Evolutionary conservation across 1,139 yeast species (phyloP), one percentile per base, ranked within the genome.

Genomic region (Hyphopichia buzzinii): DNA sequence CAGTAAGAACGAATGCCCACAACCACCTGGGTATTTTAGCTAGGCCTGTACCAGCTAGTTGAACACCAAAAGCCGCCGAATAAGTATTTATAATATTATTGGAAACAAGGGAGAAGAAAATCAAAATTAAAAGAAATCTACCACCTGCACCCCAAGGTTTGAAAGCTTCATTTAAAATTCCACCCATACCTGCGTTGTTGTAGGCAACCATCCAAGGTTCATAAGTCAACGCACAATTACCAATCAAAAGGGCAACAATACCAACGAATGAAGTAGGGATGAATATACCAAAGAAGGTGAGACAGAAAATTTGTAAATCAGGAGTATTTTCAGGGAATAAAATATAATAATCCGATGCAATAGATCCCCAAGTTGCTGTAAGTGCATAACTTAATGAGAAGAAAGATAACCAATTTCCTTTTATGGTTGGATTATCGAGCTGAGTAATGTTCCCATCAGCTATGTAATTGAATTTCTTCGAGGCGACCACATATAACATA

Each of bases 11-110:
- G 3, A 46, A 34, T 0, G 58, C 57, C 62, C 63, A 57, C 17
- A 48, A 35, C 59, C 62, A 56, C 17, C 63, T 43, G 2, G 62
- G 62, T 14, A 56, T 43, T 7, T 36, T 22, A 1, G 51, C 56
- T 11, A 55, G 37, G 4, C 44, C 41, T n/a, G 38, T 35, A 29
- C 52, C 55, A 5, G 57, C 48, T 16, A 57, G 41, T 33, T 57
- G 63, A 36, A 55, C 48, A 32, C 55, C 58, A 32, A 57, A 52
- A 1, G 59, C 61, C 25, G 49, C 47, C 12, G 58, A 52, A 37
- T 57, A 57, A 8, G 62, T 54, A 40, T 56, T 57, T 55, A 66
- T 60, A 42, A 66, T 57, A 39, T 62, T 65, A 45, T 65, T 66
- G 45, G 69, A 61, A 24, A 65, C 55, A 32, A 66, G 54, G 3